These are phyloP conservation scores for Collybia nuda DNA, from an alignment of 768 basidiomycete species.

Conservation along the genomic window DNA sequence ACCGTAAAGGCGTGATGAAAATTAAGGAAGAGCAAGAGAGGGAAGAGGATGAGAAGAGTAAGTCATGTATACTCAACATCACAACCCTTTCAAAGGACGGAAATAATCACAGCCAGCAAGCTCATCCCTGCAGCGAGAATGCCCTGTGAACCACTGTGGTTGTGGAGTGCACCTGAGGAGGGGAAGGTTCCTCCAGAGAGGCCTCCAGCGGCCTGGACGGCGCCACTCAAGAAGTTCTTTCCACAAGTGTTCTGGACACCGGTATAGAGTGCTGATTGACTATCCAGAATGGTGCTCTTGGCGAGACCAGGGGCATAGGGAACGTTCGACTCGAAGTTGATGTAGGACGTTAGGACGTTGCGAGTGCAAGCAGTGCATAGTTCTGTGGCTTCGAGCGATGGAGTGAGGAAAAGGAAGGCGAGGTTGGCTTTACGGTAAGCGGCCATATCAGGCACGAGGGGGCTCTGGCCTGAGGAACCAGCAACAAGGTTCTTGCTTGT, in stretches of 20 bases:
- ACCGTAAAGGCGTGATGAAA: slow-evolving; percentile 10
- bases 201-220: slow-evolving; percentile 68
- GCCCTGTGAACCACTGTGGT: slow-evolving; percentile 22
- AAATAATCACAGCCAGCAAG: slow-evolving; percentile 13
- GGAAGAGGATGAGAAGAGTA: slow-evolving; percentile 4
- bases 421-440: slow-evolving; percentile 62
- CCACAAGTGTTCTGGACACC: slow-evolving; percentile 68
- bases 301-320: slow-evolving; percentile 78
- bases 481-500: slow-evolving; percentile 11
- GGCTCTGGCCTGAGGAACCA: slow-evolving; percentile 16
- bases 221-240: slow-evolving; percentile 62
- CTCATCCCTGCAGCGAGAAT: slow-evolving; percentile 15
- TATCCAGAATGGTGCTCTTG: slow-evolving; percentile 61
- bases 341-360: slow-evolving; percentile 72
- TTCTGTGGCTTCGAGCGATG: slow-evolving; percentile 39
- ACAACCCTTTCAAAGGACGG: slow-evolving; percentile 13
- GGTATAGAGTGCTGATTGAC: slow-evolving; percentile 66
- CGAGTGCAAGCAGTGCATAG: slow-evolving; percentile 88
- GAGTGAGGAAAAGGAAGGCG: slow-evolving; percentile 76
- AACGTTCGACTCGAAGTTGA: slow-evolving; percentile 65
- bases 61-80: slow-evolving; percentile 10
- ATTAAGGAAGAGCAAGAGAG: slow-evolving; percentile 10
- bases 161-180: slow-evolving; percentile 19
- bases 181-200: slow-evolving; percentile 36
- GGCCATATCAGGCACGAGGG: slow-evolving; percentile 53